A percentile compares a stretch with the other conserved stretches of the same genome.
phyloP scores from a whole-genome alignment of 805 yeast species.

The Nakazawaea ishiwadae region DNA sequence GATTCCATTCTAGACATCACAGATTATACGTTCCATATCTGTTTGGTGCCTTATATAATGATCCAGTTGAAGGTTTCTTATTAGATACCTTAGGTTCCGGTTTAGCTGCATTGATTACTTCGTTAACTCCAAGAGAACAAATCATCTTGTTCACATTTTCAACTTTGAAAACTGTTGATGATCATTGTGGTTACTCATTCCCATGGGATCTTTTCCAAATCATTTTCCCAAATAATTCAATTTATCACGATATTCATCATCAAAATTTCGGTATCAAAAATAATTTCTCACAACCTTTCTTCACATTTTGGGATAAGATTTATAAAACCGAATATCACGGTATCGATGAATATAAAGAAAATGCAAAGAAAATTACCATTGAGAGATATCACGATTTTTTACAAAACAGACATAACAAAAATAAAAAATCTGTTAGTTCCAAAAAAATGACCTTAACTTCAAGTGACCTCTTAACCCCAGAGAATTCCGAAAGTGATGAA shows the following conservation, averaged over 20 bases:
- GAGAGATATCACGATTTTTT: slow-evolving; percentile 60
- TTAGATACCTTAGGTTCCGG: slow-evolving; percentile 94
- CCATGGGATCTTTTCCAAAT: slow-evolving; percentile 90
- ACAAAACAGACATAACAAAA: slow-evolving; percentile 27
- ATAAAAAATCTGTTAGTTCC: slow-evolving; percentile 4
- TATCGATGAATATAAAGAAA: slow-evolving; percentile 56
- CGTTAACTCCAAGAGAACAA: slow-evolving; percentile 73
- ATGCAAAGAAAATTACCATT: slow-evolving; percentile 65
- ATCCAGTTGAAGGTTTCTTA: slow-evolving; percentile 89
- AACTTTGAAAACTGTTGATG: slow-evolving; percentile 95
- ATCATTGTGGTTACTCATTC: slow-evolving; percentile 95
- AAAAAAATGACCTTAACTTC: neutral
- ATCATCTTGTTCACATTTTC: slow-evolving; percentile 76
- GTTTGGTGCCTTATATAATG: slow-evolving; percentile 92
- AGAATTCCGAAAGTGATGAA: slow-evolving; percentile 11
- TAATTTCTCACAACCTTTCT: slow-evolving; percentile 94
- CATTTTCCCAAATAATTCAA: slow-evolving; percentile 90
- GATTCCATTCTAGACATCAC: slow-evolving; percentile 93
- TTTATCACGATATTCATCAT: slow-evolving; percentile 96
- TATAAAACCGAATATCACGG: slow-evolving; percentile 69
- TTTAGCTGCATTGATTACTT: slow-evolving; percentile 59
- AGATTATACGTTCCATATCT: slow-evolving; percentile 94
- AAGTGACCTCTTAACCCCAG: slow-evolving; percentile 8
- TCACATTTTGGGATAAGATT: slow-evolving; percentile 84
- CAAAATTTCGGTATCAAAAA: slow-evolving; percentile 93